Evolutionary conservation across 805 yeast genomes (phyloP).

Genomic region (Priceomyces medius): DNA sequence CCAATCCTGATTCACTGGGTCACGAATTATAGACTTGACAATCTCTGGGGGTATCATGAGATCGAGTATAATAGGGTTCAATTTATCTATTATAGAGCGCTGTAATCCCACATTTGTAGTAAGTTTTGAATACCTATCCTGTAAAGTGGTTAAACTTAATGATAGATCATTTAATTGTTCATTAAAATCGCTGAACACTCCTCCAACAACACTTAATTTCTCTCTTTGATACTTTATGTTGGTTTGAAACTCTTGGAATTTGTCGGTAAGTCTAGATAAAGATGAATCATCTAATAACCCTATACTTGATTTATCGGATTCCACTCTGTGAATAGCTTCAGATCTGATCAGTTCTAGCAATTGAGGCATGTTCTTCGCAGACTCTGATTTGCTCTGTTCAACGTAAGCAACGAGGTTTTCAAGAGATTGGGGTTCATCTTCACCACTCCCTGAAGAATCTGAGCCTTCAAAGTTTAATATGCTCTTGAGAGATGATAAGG

Average conservation of each 20-base stretch:
- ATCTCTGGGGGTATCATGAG: conserved; percentile 73
- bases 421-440: conserved; percentile 4
- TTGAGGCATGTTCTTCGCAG: conserved; percentile 3
- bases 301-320: conserved; percentile 1
- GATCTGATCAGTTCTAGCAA: conserved; percentile 15
- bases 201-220: conserved; percentile 50
- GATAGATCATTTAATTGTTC: conserved; percentile 40
- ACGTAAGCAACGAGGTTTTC: conserved; percentile 10
- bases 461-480: background rate
- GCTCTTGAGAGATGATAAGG: conserved; percentile 6
- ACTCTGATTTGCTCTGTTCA: conserved; percentile 1
- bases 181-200: conserved; percentile 56
- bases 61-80: conserved; percentile 77
- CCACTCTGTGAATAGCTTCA: conserved; percentile 8
- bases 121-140: conserved; percentile 32
- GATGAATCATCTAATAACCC: conserved; percentile 7
- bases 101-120: conserved; percentile 28
- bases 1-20: conserved; percentile 62
- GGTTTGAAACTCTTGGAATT: conserved; percentile 23
- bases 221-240: conserved; percentile 29
- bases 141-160: conserved; percentile 30
- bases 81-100: conserved; percentile 33
- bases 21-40: conserved; percentile 55
- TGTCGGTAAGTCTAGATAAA: conserved; percentile 8
- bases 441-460: background rate